Percentiles rank a stretch among this genome's conserved stretches.
These are phyloP conservation scores for Periconia sp. DNA, from an alignment of 2,329 filamentous ascomycete genomes.

Conservation along the genomic window DNA sequence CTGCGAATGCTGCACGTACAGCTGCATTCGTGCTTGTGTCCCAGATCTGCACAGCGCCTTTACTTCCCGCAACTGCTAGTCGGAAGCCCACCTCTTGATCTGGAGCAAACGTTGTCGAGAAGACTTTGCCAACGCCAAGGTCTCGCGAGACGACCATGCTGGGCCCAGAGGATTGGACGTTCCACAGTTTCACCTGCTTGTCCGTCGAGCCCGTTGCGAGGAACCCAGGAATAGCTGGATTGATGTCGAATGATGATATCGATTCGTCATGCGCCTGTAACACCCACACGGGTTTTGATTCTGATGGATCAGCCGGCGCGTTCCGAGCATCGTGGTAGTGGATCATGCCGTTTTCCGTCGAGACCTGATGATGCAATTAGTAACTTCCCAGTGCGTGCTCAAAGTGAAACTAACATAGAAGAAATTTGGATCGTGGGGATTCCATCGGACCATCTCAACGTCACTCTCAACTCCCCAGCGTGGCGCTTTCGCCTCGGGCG, in stretches of 20 bases:
- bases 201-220: slow-evolving; percentile 93
- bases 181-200: slow-evolving; percentile 97
- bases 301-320: slow-evolving; percentile 72
- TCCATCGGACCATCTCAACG: slow-evolving; percentile 91
- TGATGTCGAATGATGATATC: slow-evolving; percentile 91
- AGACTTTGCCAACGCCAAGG: slow-evolving; percentile 92
- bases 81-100: slow-evolving; percentile 91
- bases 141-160: slow-evolving; percentile 91
- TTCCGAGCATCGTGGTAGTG: slow-evolving; percentile 90
- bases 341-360: slow-evolving; percentile 88
- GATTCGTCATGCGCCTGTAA: slow-evolving; percentile 94
- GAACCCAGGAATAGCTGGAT: slow-evolving; percentile 86
- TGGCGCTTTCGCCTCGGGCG: slow-evolving; percentile 79
- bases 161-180: slow-evolving; percentile 79
- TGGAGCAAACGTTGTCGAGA: slow-evolving; percentile 87
- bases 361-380: slow-evolving; percentile 51
- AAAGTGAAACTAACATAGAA: slow-evolving; percentile 72
- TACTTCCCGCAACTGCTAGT: slow-evolving; percentile 91
- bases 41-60: slow-evolving; percentile 92
- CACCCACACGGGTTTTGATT: slow-evolving; percentile 88
- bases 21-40: slow-evolving; percentile 92
- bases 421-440: slow-evolving; percentile 88
- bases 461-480: slow-evolving; percentile 96
- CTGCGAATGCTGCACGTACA: slow-evolving; percentile 83
- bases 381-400: not conserved